phyloP scores from a whole-genome alignment of 1,284 basidiomycete species.

The Ceratobasidium sp. region DNA sequence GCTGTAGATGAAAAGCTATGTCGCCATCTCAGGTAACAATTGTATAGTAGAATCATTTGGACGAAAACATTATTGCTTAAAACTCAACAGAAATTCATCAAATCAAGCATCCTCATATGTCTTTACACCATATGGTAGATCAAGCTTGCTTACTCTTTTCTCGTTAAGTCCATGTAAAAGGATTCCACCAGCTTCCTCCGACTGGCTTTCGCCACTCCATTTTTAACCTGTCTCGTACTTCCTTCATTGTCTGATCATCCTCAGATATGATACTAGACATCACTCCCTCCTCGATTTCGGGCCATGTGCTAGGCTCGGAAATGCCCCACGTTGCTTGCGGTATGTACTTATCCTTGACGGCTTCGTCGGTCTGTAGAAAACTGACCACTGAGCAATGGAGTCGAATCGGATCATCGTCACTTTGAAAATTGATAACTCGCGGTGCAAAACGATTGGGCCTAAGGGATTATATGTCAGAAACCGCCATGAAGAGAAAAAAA shows the following conservation, averaged over 20 bases:
- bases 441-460: background rate
- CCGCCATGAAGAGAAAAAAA: background rate
- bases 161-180: background rate
- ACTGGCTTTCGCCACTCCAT: background rate
- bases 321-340: background rate
- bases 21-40: too few relatives aligned
- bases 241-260: background rate
- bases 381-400: conserved; percentile 13
- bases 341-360: background rate
- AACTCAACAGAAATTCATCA: too few relatives aligned
- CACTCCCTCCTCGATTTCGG: conserved; percentile 2
- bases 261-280: background rate
- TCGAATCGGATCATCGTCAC: conserved; percentile 7
- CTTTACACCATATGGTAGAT: background rate
- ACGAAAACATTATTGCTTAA: too few relatives aligned
- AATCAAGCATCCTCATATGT: too few relatives aligned
- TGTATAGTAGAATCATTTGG: too few relatives aligned
- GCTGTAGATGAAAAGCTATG: too few relatives aligned
- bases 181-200: background rate
- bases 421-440: background rate
- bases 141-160: background rate
- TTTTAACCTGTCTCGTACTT: background rate
- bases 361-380: too few relatives aligned
- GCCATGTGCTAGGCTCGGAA: background rate
- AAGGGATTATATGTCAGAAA: background rate